Evolutionary conservation across 495 filamentous ascomycete species (phyloP).

Genomic region (Aspergillus mulundensis): DNA sequence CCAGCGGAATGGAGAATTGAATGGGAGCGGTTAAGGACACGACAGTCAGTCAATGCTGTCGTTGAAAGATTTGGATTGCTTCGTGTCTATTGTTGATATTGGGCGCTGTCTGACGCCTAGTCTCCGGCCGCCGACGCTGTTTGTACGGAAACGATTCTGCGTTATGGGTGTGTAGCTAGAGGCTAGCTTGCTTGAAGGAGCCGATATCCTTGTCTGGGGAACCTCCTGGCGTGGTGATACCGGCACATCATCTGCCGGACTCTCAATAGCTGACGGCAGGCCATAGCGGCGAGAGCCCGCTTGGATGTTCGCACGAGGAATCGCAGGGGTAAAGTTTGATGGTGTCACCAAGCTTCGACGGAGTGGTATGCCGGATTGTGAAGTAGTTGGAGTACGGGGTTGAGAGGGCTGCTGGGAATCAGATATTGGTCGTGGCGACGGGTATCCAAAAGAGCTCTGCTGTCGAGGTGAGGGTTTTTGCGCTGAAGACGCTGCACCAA

Average conservation of each 20-base stretch:
- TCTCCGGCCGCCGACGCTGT: conserved; percentile 38
- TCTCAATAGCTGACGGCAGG: conserved; percentile 23
- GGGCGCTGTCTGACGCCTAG: conserved; percentile 36
- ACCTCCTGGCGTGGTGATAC: conserved; percentile 22
- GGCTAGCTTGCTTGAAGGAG: conserved; percentile 37
- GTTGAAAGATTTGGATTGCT: conserved; percentile 25
- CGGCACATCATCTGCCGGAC: conserved; percentile 20
- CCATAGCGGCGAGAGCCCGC: conserved; percentile 48
- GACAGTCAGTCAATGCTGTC: conserved; percentile 35
- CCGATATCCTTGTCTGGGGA: conserved; percentile 35
- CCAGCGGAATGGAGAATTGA: conserved; percentile 3
- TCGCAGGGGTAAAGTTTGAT: conserved; percentile 33
- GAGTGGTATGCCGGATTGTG: conserved; percentile 38
- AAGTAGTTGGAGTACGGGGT: conserved; percentile 39
- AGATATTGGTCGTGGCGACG: conserved; percentile 26
- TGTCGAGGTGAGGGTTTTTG: conserved; percentile 31
- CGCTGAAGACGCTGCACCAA: conserved; percentile 26
- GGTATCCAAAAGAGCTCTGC: conserved; percentile 43
- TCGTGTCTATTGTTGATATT: conserved; percentile 26
- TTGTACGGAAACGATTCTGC: conserved; percentile 36
- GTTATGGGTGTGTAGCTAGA: conserved; percentile 42
- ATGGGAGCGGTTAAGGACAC: neutral
- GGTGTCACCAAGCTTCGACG: conserved; percentile 43
- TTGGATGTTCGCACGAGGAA: conserved; percentile 41
- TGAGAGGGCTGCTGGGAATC: conserved; percentile 24